phyloP scores from a whole-genome alignment of 2,329 filamentous ascomycete genomes.

The Phyllosticta citriasiana region DNA sequence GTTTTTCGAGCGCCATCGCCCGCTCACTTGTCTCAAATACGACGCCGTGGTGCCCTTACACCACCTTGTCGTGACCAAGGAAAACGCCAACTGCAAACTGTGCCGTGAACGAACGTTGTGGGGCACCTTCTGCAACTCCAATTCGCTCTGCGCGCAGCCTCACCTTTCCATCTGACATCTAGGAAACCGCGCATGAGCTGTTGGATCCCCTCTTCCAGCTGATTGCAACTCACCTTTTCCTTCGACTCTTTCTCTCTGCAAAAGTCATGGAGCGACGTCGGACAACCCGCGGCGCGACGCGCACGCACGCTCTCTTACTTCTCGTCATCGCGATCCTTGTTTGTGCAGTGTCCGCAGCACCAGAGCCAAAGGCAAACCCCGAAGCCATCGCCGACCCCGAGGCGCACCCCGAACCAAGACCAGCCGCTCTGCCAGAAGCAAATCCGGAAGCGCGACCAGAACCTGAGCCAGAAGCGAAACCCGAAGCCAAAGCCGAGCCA shows the following conservation, averaged over 20 bases:
- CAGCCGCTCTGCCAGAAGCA: background rate
- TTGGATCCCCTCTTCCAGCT: background rate
- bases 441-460: no score
- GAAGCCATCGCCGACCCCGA: background rate
- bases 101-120: background rate
- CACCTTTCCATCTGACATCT: conserved; percentile 1
- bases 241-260: background rate
- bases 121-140: conserved; percentile 11
- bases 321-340: background rate
- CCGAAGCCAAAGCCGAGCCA: background rate
- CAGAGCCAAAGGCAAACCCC: background rate
- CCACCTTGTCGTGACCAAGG: background rate
- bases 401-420: background rate
- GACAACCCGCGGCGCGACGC: background rate
- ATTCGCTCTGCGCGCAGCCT: conserved; percentile 5
- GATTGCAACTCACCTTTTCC: background rate
- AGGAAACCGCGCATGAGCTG: background rate
- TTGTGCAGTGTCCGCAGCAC: background rate
- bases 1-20: background rate
- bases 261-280: background rate
- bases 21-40: background rate
- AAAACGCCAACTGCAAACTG: background rate
- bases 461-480: background rate
- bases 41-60: background rate
- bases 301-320: background rate